A percentile compares a stretch with the other conserved stretches of the same genome.
phyloP scores from a whole-genome alignment of 805 yeast species.

The Hanseniaspora mollemarum region DNA sequence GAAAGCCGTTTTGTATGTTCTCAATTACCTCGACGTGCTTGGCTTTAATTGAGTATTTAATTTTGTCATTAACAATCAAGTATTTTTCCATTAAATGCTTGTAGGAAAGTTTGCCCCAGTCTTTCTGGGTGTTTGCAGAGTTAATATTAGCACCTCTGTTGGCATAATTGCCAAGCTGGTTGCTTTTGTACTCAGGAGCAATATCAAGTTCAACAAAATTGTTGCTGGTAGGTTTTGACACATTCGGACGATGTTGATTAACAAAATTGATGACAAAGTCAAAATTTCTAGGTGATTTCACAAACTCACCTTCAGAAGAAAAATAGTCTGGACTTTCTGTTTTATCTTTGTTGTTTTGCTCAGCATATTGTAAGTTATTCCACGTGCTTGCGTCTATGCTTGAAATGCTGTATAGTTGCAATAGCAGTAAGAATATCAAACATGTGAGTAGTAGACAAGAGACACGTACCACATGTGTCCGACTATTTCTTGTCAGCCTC shows the following conservation, averaged over 20 bases:
- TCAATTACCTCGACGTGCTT: background rate
- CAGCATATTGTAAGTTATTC: no score
- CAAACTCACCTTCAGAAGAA: no score
- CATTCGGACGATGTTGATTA: background rate
- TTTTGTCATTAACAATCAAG: background rate
- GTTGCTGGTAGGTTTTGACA: background rate
- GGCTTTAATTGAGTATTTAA: background rate
- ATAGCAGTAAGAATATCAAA: no score
- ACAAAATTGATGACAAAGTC: background rate
- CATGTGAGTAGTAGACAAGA: no score
- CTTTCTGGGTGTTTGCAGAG: background rate
- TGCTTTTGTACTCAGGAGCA: background rate
- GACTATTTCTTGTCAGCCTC: no score
- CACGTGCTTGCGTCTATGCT: no score
- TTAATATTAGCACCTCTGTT: background rate
- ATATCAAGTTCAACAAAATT: conserved; percentile 2
- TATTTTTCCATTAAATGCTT: background rate
- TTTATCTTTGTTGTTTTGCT: no score
- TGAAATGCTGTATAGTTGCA: no score
- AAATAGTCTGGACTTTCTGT: no score
- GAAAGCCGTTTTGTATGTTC: background rate
- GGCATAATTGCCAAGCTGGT: conserved; percentile 1
- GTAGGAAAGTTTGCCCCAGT: background rate
- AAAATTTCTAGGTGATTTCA: no score
- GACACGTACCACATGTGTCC: no score